Base-by-base conservation (phyloP, 176 grass and related monocot genomes). In the Musa acuminata region DNA sequence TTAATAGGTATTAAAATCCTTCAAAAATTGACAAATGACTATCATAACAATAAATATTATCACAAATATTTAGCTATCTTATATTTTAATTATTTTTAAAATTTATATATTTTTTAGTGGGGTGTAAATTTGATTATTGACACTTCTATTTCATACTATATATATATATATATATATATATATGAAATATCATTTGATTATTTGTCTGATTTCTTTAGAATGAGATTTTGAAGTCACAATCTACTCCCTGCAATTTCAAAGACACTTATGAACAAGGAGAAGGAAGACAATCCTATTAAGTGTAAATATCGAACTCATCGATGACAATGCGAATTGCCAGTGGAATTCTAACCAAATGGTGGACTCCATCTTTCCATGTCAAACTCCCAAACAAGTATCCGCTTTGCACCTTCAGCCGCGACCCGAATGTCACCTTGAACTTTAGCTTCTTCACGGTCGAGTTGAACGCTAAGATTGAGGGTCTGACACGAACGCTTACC, bases 341-440 rank as follows among this genome's bases (percentile, higher is more conserved):
- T 17, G 95, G 95, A 17, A 91, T 94, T 75, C 87, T 89, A 80
- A 94, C 95, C 0, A 25, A 71, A 74, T 89, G 90, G 29, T 89
- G 90, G 29, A 80, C 26, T 20, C 88, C 84, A 14, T 98, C 90
- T 53, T 94, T 82, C 90, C 90, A 99, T 43, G 87, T 89, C 51
- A 99, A 78, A 87, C 86, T 91, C 11, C 95, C 95, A 16, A 99
- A 99, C 62, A 75, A 77, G 73, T 94, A 99, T 35, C 95, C 82
- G 29, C 90, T 91, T 65, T 93, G 86, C 49, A 99, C 80, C 72
- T 85, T 87, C 72, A 94, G 69, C 23, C 77, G 88, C 6, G 88
- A 57, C 72, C 76, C 75, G 79, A 99, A 93, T 0, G 76, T 87
- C 50, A 91, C 90, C 76, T 75, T 93, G 77, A 98, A 98, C 1